These are phyloP conservation scores for Xylaria longipes DNA, from an alignment of 495 filamentous ascomycete species.

Conservation along the genomic window DNA sequence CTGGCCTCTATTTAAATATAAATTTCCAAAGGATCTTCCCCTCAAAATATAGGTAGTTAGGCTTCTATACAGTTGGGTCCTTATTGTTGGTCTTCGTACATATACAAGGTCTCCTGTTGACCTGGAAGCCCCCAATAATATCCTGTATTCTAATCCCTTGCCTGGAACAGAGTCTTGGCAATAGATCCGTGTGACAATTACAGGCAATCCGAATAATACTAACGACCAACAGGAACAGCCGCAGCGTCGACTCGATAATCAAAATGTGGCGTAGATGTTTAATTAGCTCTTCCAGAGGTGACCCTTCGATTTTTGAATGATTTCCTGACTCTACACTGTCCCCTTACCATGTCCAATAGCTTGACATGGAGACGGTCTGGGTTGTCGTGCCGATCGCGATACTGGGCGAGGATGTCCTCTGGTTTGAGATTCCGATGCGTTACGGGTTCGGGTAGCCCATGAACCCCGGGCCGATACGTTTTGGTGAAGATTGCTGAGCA, in stretches of 20 bases:
- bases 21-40: too few relatives aligned
- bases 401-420: slow-evolving; percentile 11
- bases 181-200: too few relatives aligned
- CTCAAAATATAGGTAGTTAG: too few relatives aligned
- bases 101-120: too few relatives aligned
- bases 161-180: too few relatives aligned
- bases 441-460: neutral
- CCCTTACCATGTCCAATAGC: neutral
- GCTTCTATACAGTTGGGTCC: too few relatives aligned
- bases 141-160: too few relatives aligned
- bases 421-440: slow-evolving; percentile 19
- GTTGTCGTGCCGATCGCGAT: neutral
- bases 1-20: too few relatives aligned
- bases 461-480: neutral
- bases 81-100: too few relatives aligned
- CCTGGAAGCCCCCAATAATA: too few relatives aligned
- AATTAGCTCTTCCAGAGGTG: neutral
- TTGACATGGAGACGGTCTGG: neutral
- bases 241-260: neutral
- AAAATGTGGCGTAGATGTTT: neutral
- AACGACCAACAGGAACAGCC: neutral
- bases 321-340: too few relatives aligned
- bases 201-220: neutral
- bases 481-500: neutral
- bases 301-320: neutral